Evolutionary conservation across 116 monocot genomes (phyloP), one percentile per base, ranked within the genome.

Genomic region (Posidonia oceanica): DNA sequence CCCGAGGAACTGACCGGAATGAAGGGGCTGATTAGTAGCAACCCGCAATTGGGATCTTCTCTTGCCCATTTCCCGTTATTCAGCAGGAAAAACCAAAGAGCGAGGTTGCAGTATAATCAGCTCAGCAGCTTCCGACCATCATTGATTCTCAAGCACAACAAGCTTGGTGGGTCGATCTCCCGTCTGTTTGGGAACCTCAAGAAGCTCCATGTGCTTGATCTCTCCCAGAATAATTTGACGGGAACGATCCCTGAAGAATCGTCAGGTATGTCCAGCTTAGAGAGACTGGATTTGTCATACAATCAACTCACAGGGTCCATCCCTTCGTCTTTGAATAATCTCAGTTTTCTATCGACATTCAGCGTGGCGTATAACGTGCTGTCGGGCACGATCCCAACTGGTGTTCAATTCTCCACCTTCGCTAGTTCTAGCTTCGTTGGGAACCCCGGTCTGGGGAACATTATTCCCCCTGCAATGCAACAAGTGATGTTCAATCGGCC

Each of bases 401-500:
- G 75, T 39, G 75, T 69, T n/a, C 91, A 87, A 54, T 91, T 91
- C 75, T 74, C 60, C 3, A 87, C 87, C 16, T 91, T 91, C 75
- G 40, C 76, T 1, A 54, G 38, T 7, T 21, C 71, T 3, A 72
- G 76, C 52, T 87, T 83, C 41, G 83, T 59, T 7, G 87, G 87
- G 7, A 91, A 91, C 37, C 38, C 63, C 7, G 80, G 75, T 29
- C 87, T 65, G 72, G 70, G 20, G 60, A 36, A 8, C n/a, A n/a
- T n/a, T 71, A 61, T 1, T 67, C 64, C 0, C 57, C 75, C 14
- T 76, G 75, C 44, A 51, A 42, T 5, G 58, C 1, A n/a, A 58
- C 58, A 2, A 12, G 48, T 0, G 7, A 6, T 7, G 48, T 10
- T 48, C 48, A 7, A 48, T 48, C 48, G 7, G 4, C 8, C 0